Conservation (phyloP, 2,329 filamentous ascomycete genomes). For the Aspergillus persii region DNA sequence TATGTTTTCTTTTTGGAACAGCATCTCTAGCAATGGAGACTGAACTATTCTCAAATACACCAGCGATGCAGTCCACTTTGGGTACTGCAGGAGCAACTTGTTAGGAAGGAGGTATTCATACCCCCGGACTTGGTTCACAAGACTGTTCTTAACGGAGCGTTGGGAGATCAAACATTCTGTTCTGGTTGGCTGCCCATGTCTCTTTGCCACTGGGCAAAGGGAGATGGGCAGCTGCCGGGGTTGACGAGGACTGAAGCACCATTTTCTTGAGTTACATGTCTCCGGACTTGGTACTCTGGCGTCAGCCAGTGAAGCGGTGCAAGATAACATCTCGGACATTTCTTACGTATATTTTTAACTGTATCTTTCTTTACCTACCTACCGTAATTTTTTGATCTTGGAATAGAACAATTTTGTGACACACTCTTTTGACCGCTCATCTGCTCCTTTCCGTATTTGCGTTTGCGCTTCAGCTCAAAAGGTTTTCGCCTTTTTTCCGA, state of each 20-base stretch:
- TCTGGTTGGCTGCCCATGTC: slow-evolving; percentile 24
- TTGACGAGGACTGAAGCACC: slow-evolving; percentile 37
- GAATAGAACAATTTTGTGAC: neutral
- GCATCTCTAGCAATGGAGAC: neutral
- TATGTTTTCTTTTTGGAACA: neutral
- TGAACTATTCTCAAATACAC: slow-evolving; percentile 31
- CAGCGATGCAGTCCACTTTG: slow-evolving; percentile 71
- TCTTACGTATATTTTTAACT: neutral
- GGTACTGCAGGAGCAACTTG: slow-evolving; percentile 70
- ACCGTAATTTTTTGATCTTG: neutral
- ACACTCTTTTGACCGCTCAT: neutral
- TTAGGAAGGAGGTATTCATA: slow-evolving; percentile 20
- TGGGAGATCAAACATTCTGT: slow-evolving; percentile 58
- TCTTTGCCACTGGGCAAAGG: slow-evolving; percentile 14
- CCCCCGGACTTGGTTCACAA: slow-evolving; percentile 46
- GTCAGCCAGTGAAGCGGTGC: slow-evolving; percentile 34
- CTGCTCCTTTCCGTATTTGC: neutral
- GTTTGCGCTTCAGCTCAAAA: neutral
- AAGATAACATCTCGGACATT: slow-evolving; percentile 43
- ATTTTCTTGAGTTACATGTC: slow-evolving; percentile 27
- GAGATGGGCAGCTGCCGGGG: slow-evolving; percentile 16
- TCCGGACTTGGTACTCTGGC: slow-evolving; percentile 12
- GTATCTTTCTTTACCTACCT: no score
- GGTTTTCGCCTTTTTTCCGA: neutral
- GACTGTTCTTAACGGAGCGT: slow-evolving; percentile 78